These are phyloP conservation scores for Neonectria magnoliae DNA, from an alignment of 2,329 filamentous ascomycete genomes.

Conservation along the genomic window DNA sequence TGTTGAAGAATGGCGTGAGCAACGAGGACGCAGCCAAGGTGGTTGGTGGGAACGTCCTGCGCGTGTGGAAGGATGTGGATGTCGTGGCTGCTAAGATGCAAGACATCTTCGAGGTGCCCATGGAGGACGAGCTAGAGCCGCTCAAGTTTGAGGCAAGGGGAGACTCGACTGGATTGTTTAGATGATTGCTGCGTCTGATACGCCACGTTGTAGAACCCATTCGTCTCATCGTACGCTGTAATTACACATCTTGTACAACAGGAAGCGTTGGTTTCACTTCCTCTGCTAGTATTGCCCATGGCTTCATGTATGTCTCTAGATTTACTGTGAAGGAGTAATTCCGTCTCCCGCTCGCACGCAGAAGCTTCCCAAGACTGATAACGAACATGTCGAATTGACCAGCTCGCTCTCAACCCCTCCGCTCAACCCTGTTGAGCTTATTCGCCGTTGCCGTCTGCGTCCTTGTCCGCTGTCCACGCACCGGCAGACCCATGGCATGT, in stretches of 20 bases:
- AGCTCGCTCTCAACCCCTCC: slow-evolving; percentile 40
- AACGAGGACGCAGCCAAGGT: slow-evolving; percentile 79
- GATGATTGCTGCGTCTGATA: slow-evolving; percentile 5
- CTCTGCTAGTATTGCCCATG: slow-evolving; percentile 11
- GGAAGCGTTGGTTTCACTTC: slow-evolving; percentile 22
- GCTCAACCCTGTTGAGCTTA: slow-evolving; percentile 69
- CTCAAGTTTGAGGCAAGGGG: slow-evolving; percentile 25
- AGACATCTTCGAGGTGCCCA: slow-evolving; percentile 59
- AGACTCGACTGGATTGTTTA: slow-evolving; percentile 13
- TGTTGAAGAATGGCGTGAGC: slow-evolving; percentile 77
- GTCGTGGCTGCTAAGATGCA: slow-evolving; percentile 74
- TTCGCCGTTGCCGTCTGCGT: slow-evolving; percentile 72
- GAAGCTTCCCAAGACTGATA: not conserved
- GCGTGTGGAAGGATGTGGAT: slow-evolving; percentile 87
- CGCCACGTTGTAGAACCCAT: slow-evolving; percentile 22
- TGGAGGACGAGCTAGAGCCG: slow-evolving; percentile 61
- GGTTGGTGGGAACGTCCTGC: slow-evolving; percentile 81
- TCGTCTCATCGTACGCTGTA: slow-evolving; percentile 44
- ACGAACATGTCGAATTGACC: not conserved
- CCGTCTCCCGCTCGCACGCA: not conserved
- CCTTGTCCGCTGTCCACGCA: slow-evolving; percentile 88
- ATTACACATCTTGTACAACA: slow-evolving; percentile 46
- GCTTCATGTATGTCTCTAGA: slow-evolving; percentile 11
- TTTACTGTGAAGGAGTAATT: not conserved
- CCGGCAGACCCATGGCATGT: slow-evolving; percentile 92